Evolutionary conservation across 805 yeast species (phyloP), one percentile per base, ranked within the genome.

Genomic region (Metahyphopichia silvanorum): DNA sequence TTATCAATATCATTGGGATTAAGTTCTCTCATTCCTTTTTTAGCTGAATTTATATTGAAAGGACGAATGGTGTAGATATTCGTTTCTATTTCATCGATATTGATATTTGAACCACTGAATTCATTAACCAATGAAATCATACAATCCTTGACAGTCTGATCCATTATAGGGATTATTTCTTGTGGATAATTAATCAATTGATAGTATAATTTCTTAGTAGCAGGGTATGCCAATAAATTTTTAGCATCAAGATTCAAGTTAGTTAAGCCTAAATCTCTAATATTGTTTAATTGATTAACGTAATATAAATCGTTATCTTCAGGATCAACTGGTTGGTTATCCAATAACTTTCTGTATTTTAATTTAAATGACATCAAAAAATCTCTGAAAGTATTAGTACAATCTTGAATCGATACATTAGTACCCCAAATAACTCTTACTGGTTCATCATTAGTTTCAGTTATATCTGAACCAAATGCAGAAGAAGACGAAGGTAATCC

Each of bases 401-500:
- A 82, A 51, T 93, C 96, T 51, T 79, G 86, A 51, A 93, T 89
- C 29, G 94, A 83, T 17, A 93, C 96, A 53, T 91, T 88, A 1
- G 98, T 93, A 60, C 98, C 98, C 98, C 98, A 93, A 51, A 93
- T 91, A 33, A 93, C 95, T 49, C 94, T 75, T 16, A 80, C 78
- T 0, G 95, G 95, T 43, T 84, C 96, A 33, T 76, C 77, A 16
- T 40, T 38, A 17, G 32, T 35, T 14, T 47, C 55, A 26, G 36
- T 37, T 12, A 46, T 43, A 21, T 60, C 68, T 7, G 62, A 45
- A 34, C 42, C 47, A 12, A 59, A 46, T 26, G 53, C 51, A 7
- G 66, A 51, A 10, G 63, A 53, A 11, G 60, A 48, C 9, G 50
- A 35, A 16, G 36, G 43, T 22, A 38, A 38, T 21, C 37, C 39